Conservation (phyloP, 768 basidiomycete species). For the Leccinum obscurum region DNA sequence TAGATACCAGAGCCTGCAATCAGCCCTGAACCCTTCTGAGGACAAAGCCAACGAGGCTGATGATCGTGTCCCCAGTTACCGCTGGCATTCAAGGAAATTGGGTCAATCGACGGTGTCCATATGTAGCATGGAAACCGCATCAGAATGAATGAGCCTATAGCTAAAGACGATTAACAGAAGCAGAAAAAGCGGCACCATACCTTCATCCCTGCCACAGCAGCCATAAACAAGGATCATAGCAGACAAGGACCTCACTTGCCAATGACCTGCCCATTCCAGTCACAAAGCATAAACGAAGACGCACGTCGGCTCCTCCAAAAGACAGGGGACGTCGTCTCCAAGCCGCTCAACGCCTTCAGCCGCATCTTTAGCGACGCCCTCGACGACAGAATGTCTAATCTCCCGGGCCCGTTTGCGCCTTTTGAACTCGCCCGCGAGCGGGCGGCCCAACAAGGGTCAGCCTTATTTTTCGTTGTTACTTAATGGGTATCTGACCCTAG, state of each 20-base stretch:
- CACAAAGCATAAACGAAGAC: constrained; percentile 50
- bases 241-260: too few relatives aligned
- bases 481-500: neutral
- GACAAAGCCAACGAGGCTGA: neutral
- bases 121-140: too few relatives aligned
- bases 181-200: too few relatives aligned
- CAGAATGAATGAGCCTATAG: too few relatives aligned
- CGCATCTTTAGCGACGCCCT: constrained; percentile 86
- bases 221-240: too few relatives aligned
- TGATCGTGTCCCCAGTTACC: neutral
- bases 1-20: too few relatives aligned
- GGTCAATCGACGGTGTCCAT: too few relatives aligned
- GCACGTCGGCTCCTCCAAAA: constrained; percentile 83
- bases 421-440: constrained; percentile 62
- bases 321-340: constrained; percentile 88
- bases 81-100: neutral
- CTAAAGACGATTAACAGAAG: too few relatives aligned
- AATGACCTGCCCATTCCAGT: too few relatives aligned
- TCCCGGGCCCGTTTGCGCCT: constrained; percentile 70
- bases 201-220: too few relatives aligned
- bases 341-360: constrained; percentile 86
- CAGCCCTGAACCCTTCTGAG: neutral
- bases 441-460: constrained; percentile 39
- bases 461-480: neutral
- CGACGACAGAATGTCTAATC: constrained; percentile 64